These are phyloP conservation scores for Litchi chinensis DNA, from an alignment of 345 rosid species.

Conservation along the genomic window DNA sequence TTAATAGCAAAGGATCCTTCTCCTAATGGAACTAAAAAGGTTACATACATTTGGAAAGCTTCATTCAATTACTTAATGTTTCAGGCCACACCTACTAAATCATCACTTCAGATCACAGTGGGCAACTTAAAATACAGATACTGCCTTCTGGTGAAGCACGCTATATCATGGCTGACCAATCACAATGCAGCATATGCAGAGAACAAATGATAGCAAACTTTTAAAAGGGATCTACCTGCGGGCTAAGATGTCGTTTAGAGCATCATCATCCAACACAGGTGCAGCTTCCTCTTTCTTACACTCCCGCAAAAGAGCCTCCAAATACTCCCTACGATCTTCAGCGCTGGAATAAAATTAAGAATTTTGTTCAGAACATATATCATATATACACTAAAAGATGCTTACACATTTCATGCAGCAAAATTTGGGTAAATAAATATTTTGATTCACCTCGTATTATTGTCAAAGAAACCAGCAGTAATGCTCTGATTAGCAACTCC, in stretches of 20 bases:
- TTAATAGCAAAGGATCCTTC: neutral
- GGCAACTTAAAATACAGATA: neutral
- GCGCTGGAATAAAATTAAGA: constrained; percentile 55
- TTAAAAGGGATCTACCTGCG: constrained; percentile 59
- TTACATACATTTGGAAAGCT: neutral
- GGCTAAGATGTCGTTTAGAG: constrained; percentile 77
- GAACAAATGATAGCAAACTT: constrained; percentile 8
- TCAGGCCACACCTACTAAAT: neutral
- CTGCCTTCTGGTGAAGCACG: neutral
- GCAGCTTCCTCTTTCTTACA: constrained; percentile 91
- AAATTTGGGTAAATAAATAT: constrained; percentile 10
- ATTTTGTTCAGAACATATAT: constrained; percentile 15
- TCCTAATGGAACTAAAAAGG: neutral
- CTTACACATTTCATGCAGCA: neutral
- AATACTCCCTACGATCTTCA: constrained; percentile 90
- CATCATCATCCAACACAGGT: constrained; percentile 88
- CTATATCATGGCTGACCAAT: neutral
- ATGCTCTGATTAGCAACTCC: constrained; percentile 98
- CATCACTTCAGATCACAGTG: neutral
- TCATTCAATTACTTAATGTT: neutral
- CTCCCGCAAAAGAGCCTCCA: constrained; percentile 85
- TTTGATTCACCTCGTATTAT: constrained; percentile 71
- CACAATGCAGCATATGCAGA: neutral
- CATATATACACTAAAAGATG: constrained; percentile 6
- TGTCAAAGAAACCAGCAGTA: constrained; percentile 96